Evolutionary conservation across 495 filamentous ascomycete species (phyloP).

Genomic region (Penicillium robsamsonii): DNA sequence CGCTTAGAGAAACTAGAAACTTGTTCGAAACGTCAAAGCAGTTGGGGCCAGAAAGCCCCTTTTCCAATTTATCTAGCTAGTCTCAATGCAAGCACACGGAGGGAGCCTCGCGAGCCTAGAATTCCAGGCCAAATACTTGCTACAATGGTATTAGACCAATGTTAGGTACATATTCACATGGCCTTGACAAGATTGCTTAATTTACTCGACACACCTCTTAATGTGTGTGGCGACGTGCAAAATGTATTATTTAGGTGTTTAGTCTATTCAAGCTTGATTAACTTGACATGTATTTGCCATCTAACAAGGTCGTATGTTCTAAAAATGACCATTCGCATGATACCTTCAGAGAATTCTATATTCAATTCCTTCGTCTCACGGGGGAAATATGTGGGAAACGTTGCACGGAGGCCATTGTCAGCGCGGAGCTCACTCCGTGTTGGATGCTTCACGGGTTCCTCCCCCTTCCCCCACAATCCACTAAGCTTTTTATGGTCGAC

Average conservation of each 20-base stretch:
- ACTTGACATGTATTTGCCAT: background rate
- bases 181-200: background rate
- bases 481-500: slow-evolving; percentile 12
- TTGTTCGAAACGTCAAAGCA: background rate
- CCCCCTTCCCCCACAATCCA: slow-evolving; percentile 20
- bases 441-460: slow-evolving; percentile 24
- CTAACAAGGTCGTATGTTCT: background rate
- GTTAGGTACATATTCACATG: background rate
- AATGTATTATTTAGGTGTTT: background rate
- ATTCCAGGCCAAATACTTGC: background rate
- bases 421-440: slow-evolving; percentile 27
- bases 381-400: background rate
- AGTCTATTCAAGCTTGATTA: background rate
- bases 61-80: slow-evolving; percentile 4
- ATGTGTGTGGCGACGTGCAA: background rate
- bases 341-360: background rate
- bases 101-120: slow-evolving; percentile 2
- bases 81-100: background rate
- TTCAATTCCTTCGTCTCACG: background rate
- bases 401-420: slow-evolving; percentile 6
- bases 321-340: background rate
- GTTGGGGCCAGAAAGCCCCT: slow-evolving; percentile 4
- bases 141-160: background rate
- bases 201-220: background rate
- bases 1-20: slow-evolving; percentile 2